Percentiles rank a stretch among this genome's conserved stretches.
Conservation (phyloP, 371 early-diverging fungal genomes). For the Mortierella sp. region DNA sequence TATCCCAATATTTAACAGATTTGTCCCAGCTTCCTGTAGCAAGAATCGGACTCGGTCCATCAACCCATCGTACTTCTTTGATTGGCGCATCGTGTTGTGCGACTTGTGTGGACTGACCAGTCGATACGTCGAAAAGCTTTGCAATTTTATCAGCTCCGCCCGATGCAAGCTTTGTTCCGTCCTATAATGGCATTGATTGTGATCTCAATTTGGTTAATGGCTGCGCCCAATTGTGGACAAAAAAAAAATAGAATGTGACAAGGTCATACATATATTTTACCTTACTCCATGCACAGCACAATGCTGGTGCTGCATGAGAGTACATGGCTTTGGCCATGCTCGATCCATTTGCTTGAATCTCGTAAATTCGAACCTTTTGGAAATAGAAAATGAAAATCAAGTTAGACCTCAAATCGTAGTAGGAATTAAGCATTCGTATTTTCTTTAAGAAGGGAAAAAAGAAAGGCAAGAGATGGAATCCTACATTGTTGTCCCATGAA, state of each 20-base stretch:
- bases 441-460: not conserved
- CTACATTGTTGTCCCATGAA: conserved; percentile 95
- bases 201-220: conserved; percentile 1
- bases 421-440: not conserved
- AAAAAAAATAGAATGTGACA: not conserved
- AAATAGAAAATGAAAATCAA: not conserved
- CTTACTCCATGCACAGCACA: conserved; percentile 90
- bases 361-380: conserved; percentile 89
- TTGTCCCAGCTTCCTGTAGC: conserved; percentile 94
- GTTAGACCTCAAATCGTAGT: not conserved
- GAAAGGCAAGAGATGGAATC: not conserved
- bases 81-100: conserved; percentile 82
- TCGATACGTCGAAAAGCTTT: conserved; percentile 73
- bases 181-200: conserved; percentile 56
- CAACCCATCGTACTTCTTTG: conserved; percentile 73
- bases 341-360: conserved; percentile 77
- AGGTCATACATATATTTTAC: conserved; percentile 61
- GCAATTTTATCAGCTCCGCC: conserved; percentile 83
- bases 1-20: conserved; percentile 91
- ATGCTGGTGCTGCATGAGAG: conserved; percentile 86
- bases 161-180: conserved; percentile 88
- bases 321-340: conserved; percentile 85
- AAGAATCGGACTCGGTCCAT: conserved; percentile 69
- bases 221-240: not conserved
- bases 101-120: conserved; percentile 71